phyloP scores from a whole-genome alignment of 305 asterid species.

The Fraxinus dipetala region DNA sequence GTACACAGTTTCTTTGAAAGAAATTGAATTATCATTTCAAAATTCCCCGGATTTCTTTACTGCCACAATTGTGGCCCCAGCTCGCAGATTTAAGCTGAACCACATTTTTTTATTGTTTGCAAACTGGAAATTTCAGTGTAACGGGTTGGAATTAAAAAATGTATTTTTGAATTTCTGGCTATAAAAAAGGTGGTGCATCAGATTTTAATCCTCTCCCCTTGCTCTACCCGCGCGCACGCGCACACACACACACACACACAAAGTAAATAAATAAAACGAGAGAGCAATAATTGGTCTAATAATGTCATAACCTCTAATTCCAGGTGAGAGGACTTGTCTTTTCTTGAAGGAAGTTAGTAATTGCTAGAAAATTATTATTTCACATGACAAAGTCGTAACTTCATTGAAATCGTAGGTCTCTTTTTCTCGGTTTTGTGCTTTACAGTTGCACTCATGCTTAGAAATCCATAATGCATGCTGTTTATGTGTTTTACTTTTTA shows the following conservation, averaged over 20 bases:
- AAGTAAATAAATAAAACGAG: background rate
- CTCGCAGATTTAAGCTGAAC: background rate
- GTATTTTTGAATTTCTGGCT: background rate
- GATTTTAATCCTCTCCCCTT: background rate
- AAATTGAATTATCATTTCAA: background rate
- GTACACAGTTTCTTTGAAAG: background rate
- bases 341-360: background rate
- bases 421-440: background rate
- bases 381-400: background rate
- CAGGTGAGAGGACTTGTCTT: background rate
- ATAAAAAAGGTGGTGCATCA: background rate
- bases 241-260: background rate
- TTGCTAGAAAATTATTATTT: background rate
- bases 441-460: background rate
- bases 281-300: background rate
- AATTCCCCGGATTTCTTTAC: background rate
- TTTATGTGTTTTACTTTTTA: background rate
- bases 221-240: background rate
- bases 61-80: background rate
- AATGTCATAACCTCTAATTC: background rate
- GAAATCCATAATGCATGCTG: slow-evolving; percentile 3
- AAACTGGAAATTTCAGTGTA: background rate
- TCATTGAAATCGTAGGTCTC: background rate
- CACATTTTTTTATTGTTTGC: background rate
- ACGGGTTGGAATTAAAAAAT: background rate